Conservation (phyloP, 345 rosid genomes). For the Xanthoceras sorbifolium region DNA sequence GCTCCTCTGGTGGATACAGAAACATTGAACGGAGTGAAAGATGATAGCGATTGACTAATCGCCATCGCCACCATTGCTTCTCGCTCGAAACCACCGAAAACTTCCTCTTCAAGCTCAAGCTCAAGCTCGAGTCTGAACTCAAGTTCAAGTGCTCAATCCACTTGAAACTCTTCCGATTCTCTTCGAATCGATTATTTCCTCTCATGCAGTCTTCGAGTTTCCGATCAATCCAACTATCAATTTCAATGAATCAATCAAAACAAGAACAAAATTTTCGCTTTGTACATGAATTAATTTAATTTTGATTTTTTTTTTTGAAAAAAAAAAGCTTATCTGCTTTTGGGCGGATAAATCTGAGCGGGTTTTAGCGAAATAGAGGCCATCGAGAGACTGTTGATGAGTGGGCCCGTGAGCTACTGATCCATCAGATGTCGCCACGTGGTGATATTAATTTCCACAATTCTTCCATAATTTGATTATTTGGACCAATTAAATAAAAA, state of each 20-base stretch:
- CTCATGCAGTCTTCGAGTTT: constrained; percentile 59
- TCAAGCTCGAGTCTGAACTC: constrained; percentile 13
- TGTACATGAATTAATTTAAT: neutral
- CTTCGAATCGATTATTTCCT: constrained; percentile 27
- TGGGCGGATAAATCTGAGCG: constrained; percentile 1
- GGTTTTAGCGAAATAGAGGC: neutral
- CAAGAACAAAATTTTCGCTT: neutral
- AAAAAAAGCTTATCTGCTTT: neutral
- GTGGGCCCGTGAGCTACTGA: neutral
- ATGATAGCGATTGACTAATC: constrained; percentile 39
- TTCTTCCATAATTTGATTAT: neutral
- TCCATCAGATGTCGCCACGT: constrained; percentile 30
- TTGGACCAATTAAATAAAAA: too few species aligned
- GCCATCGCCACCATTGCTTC: constrained; percentile 48
- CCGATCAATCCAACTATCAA: neutral
- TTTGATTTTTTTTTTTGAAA: too few species aligned
- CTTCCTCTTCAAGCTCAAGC: constrained; percentile 12
- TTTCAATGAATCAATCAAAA: neutral
- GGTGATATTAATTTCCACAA: constrained; percentile 23
- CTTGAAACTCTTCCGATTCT: constrained; percentile 39
- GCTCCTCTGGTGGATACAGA: constrained; percentile 31
- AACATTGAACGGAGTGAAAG: constrained; percentile 31
- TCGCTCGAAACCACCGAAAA: constrained; percentile 10
- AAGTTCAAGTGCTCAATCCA: constrained; percentile 37
- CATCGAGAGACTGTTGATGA: neutral